Percentiles rank a stretch among this genome's conserved stretches.
These are phyloP conservation scores for Scutellaria minor DNA, from an alignment of 257 asterid species.

Conservation along the genomic window DNA sequence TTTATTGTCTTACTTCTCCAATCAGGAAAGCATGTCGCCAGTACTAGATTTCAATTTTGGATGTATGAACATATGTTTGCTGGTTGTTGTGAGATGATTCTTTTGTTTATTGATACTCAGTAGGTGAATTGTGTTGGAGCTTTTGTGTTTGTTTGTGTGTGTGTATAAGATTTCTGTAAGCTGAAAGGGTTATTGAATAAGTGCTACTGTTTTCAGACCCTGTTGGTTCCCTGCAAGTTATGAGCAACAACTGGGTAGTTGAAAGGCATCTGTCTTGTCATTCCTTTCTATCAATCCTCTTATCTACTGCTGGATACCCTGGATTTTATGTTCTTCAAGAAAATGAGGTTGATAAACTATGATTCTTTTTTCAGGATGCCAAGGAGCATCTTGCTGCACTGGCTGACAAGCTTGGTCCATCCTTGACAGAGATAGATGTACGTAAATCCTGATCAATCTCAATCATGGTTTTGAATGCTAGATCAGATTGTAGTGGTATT, in stretches of 20 bases:
- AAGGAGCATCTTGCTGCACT: slow-evolving; percentile 97
- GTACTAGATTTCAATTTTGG: not conserved
- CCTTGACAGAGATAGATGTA: slow-evolving; percentile 92
- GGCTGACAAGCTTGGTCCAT: slow-evolving; percentile 94
- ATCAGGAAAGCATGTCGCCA: slow-evolving; percentile 8
- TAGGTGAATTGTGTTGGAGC: slow-evolving; percentile 7
- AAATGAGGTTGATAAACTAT: slow-evolving; percentile 29
- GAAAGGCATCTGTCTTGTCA: slow-evolving; percentile 15
- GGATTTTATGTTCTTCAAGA: not conserved
- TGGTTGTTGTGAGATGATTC: slow-evolving; percentile 7
- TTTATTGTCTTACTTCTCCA: not conserved
- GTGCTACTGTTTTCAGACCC: not conserved
- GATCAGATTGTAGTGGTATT: slow-evolving; percentile 29
- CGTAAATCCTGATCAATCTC: slow-evolving; percentile 41
- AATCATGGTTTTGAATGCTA: slow-evolving; percentile 36
- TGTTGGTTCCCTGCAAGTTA: not conserved
- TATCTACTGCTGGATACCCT: slow-evolving; percentile 22
- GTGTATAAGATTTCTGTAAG: not conserved
- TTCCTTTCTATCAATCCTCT: slow-evolving; percentile 16
- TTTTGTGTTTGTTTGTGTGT: not conserved
- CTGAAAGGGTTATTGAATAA: not conserved
- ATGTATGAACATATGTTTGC: not conserved
- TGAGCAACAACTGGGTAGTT: not conserved
- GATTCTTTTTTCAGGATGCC: slow-evolving; percentile 72
- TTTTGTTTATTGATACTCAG: slow-evolving; percentile 6